Base-by-base conservation (phyloP, 2,329 filamentous ascomycete genomes). In the Lachnellula cervina region DNA sequence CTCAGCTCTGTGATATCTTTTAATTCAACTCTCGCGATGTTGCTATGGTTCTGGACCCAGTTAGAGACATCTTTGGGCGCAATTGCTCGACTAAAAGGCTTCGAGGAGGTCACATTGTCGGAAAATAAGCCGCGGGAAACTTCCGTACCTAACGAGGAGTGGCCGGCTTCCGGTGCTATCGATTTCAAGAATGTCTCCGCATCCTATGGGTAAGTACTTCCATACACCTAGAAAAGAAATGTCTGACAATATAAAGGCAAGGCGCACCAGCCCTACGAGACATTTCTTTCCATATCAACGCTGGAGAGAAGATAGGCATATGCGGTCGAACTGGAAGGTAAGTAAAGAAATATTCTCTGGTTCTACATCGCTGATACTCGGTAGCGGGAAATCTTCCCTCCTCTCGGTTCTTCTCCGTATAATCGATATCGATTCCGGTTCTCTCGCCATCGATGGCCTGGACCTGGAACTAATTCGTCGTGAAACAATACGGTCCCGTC, bases 361-460 rank as follows among this genome's bases (percentile, higher is more conserved):
- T 76, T 37, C 74, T 82, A 2, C 81, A 84, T 63, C 73, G 77
- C 51, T 57, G 17, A 57, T 23, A 28, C 21, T 14, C 1, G n/a
- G 35, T 34, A 58, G 72, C 32, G 56, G 75, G 1, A 76, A 76
- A 57, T 82, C 5, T 72, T 81, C 45, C 0, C 53, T 57, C 17
- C 47, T 55, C 25, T 37, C 34, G 5, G 43, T 49, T 3, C 38
- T 55, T 17, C 47, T 51, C 8, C 19, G 42, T 52, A 89, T 90
- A 0, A 77, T 97, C 3, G 92, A 97, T 71, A 90, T 92, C 1
- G 89, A 95, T 64, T 80, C 82, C 61, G 74, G 74, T 37, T 67
- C 61, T 1, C 74, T 77, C 57, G 65, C 60, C 8, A 71, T 77
- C 49, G 75, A 77, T 45, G 73, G 70, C 7, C 58, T 21, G 17